These are phyloP conservation scores for Coniochaeta pulveracea DNA, from an alignment of 2,329 filamentous ascomycete genomes.

Conservation along the genomic window DNA sequence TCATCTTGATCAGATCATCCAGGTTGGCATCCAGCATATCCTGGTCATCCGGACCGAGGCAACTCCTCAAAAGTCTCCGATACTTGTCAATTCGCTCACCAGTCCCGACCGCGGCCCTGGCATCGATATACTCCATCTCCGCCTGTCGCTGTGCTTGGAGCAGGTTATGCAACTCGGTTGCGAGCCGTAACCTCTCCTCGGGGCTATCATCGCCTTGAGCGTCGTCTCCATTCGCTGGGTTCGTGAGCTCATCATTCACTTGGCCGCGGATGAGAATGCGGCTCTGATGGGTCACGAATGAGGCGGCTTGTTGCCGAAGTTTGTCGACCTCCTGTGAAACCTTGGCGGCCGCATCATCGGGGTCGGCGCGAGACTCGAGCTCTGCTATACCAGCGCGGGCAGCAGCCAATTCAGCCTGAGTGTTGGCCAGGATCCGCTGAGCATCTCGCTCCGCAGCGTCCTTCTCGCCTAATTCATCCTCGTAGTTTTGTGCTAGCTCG, in stretches of 20 bases:
- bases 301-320: constrained; percentile 23
- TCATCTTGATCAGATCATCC: constrained; percentile 49
- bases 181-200: constrained; percentile 45
- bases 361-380: constrained; percentile 42
- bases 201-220: constrained; percentile 29
- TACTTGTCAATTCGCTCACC: constrained; percentile 67
- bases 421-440: constrained; percentile 52
- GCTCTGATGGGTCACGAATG: constrained; percentile 33
- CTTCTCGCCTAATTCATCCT: constrained; percentile 65
- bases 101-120: constrained; percentile 56
- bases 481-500: constrained; percentile 58
- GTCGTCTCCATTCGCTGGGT: constrained; percentile 32
- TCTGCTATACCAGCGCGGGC: constrained; percentile 49
- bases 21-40: constrained; percentile 57
- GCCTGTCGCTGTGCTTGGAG: constrained; percentile 49
- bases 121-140: constrained; percentile 57
- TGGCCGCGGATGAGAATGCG: constrained; percentile 38
- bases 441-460: constrained; percentile 59
- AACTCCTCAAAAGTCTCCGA: constrained; percentile 55
- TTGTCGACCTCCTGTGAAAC: constrained; percentile 38
- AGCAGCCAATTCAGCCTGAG: constrained; percentile 53
- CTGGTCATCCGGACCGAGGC: constrained; percentile 54
- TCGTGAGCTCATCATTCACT: constrained; percentile 37
- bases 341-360: constrained; percentile 40
- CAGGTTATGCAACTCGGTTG: constrained; percentile 43